A percentile compares a stretch with the other conserved stretches of the same genome.
Conservation (phyloP, 2,329 filamentous ascomycete species). For the Stagonosporopsis cucurbitacearum region DNA sequence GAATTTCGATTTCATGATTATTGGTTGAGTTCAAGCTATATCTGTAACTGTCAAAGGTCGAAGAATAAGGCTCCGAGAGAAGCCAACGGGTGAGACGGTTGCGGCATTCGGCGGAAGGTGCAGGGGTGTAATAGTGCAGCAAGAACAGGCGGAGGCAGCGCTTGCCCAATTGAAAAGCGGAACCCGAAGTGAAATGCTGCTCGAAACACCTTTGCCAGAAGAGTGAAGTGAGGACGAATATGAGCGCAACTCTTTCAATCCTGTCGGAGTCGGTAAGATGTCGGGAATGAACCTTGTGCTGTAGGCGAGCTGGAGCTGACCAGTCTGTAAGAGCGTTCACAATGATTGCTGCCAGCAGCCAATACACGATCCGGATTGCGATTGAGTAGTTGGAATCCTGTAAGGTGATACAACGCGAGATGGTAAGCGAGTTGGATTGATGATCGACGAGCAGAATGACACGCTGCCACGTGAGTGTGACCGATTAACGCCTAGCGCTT, state of each 20-base stretch:
- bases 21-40: conserved; percentile 14
- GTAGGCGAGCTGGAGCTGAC: background rate
- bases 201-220: conserved; percentile 1
- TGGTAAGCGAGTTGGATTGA: conserved; percentile 18
- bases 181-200: background rate
- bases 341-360: conserved; percentile 16
- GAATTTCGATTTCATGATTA: conserved; percentile 22
- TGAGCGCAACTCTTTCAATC: conserved; percentile 2
- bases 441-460: conserved; percentile 16
- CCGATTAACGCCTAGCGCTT: conserved; percentile 10
- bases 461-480: conserved; percentile 17
- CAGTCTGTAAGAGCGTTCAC: conserved; percentile 4
- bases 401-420: conserved; percentile 19
- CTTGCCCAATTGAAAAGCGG: conserved; percentile 4
- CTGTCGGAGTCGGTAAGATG: background rate
- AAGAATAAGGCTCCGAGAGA: conserved; percentile 1
- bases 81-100: conserved; percentile 2
- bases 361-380: conserved; percentile 9
- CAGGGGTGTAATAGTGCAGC: conserved; percentile 13
- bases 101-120: conserved; percentile 21
- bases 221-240: background rate
- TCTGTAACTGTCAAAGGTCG: conserved; percentile 16
- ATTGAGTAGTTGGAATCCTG: background rate
- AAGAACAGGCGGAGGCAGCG: conserved; percentile 9
- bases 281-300: background rate